Base-by-base conservation (phyloP, 1,284 basidiomycete genomes). In the Naganishia sp. region DNA sequence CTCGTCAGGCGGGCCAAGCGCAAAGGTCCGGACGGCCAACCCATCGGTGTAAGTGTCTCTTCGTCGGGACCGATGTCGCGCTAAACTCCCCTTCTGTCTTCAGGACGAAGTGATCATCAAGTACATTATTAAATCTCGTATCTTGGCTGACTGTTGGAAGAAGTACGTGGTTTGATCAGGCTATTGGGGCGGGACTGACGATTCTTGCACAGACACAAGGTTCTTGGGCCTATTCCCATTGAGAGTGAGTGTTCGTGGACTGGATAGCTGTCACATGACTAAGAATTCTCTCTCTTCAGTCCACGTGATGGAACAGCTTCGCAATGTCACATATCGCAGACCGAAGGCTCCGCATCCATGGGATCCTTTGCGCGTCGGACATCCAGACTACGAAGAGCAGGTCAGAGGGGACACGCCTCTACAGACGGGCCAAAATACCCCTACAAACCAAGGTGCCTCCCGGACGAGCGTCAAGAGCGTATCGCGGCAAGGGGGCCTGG, bases 91-190 rank as follows among this genome's bases (percentile, higher is more conserved):
- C 13, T 54, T 10, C 44, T 21, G 23, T 10, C 3, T 21, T 13
- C 74, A 84, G 76, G 81, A 83, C 7, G 81, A 83, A 66, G 81
- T 97, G 65, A 88, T 98, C 71, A 94, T 98, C 82, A 99, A 99
- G 77, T 95, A 97, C 78, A 89, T 99, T 75, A 95, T 98, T 83
- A 99, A 99, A 81, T 94, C 92, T 65, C 90, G 94, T 61, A 99
- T 99, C 69, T 85, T 99, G 56, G 96, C 95, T 23, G 95, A 99
- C 81, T 99, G 94, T 77, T 99, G 96, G 96, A 97, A 97, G 83
- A 88, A 90, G 78, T 77, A 63, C 69, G 73, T 72, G 16, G 6
- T 25, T 50, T 49, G 31, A n/a, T 50, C 49, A 28, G 43, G 23
- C n/a, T n/a, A 44, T 3, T n/a, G 15, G 39, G 23, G 31, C 55